phyloP scores from a whole-genome alignment of 305 asterid genomes.

The Fraxinus velutina region DNA sequence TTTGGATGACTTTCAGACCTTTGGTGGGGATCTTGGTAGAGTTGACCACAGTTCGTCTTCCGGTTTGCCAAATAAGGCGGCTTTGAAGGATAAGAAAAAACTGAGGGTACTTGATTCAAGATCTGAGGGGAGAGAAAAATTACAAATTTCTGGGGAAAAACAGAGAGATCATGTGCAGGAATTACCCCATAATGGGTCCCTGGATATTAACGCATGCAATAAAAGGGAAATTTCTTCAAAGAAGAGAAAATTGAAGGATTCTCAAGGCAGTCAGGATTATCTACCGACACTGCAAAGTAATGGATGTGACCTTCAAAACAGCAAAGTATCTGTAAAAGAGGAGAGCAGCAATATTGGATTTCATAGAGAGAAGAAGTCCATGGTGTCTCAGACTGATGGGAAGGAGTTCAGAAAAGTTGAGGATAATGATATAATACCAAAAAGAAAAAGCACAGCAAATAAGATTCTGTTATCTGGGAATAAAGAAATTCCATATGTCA shows the following conservation, averaged over 20 bases:
- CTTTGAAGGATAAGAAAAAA: constrained; percentile 39
- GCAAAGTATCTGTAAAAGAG: constrained; percentile 36
- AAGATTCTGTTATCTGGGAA: constrained; percentile 32
- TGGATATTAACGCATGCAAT: constrained; percentile 28
- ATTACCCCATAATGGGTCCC: constrained; percentile 33
- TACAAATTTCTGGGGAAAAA: constrained; percentile 39
- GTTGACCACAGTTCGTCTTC: constrained; percentile 26
- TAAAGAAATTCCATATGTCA: constrained; percentile 33
- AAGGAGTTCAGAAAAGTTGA: constrained; percentile 38
- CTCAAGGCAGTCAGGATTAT: constrained; percentile 30
- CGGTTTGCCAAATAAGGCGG: constrained; percentile 34
- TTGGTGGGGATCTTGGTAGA: constrained; percentile 31
- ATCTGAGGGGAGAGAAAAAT: constrained; percentile 32
- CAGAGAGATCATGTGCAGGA: constrained; percentile 36
- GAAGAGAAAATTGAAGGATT: constrained; percentile 58
- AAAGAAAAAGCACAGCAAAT: constrained; percentile 31
- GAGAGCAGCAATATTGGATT: constrained; percentile 46
- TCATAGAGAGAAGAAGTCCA: constrained; percentile 48
- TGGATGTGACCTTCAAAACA: constrained; percentile 35
- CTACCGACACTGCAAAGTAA: constrained; percentile 28
- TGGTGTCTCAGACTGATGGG: constrained; percentile 47
- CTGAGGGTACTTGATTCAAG: constrained; percentile 33
- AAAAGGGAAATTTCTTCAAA: constrained; percentile 36
- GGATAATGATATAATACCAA: constrained; percentile 30
- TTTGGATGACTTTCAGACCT: constrained; percentile 33